A percentile compares a stretch with the other conserved stretches of the same genome.
phyloP scores from a whole-genome alignment of 352 stramenopile genomes.

The Peronospora destructor region DNA sequence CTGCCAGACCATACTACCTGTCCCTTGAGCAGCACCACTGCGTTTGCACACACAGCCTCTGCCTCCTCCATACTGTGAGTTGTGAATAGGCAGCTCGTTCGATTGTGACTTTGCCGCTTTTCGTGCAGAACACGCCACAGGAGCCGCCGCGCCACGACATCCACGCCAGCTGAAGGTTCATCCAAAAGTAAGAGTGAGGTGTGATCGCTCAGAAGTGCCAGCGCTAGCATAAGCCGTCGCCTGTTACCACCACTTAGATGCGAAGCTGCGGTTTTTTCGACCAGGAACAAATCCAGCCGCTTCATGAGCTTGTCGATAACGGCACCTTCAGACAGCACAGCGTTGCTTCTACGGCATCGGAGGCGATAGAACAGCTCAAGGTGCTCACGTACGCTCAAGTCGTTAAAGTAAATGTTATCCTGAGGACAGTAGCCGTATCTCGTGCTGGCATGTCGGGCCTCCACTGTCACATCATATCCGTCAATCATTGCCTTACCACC shows the following conservation, averaged over 20 bases:
- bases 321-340: slow-evolving; percentile 20
- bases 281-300: slow-evolving; percentile 54
- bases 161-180: slow-evolving; percentile 73
- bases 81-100: slow-evolving; percentile 72
- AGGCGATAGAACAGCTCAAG: slow-evolving; percentile 64
- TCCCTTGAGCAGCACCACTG: slow-evolving; percentile 68
- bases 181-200: slow-evolving; percentile 67
- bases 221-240: slow-evolving; percentile 67
- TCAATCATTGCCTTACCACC: slow-evolving; percentile 51
- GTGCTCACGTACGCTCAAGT: slow-evolving; percentile 70
- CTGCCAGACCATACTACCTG: slow-evolving; percentile 68
- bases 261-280: slow-evolving; percentile 42
- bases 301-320: slow-evolving; percentile 41
- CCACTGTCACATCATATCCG: slow-evolving; percentile 45
- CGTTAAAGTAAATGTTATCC: slow-evolving; percentile 64
- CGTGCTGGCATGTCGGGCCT: slow-evolving; percentile 45
- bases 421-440: slow-evolving; percentile 79
- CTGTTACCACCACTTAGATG: slow-evolving; percentile 83
- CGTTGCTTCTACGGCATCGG: slow-evolving; percentile 27
- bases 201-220: slow-evolving; percentile 61
- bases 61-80: slow-evolving; percentile 85
- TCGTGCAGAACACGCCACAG: slow-evolving; percentile 76
- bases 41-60: slow-evolving; percentile 76
- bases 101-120: slow-evolving; percentile 38
- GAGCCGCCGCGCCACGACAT: slow-evolving; percentile 68